Evolutionary conservation across 2,329 filamentous ascomycete species (phyloP).

Genomic region (Chaetothyriales sp.): DNA sequence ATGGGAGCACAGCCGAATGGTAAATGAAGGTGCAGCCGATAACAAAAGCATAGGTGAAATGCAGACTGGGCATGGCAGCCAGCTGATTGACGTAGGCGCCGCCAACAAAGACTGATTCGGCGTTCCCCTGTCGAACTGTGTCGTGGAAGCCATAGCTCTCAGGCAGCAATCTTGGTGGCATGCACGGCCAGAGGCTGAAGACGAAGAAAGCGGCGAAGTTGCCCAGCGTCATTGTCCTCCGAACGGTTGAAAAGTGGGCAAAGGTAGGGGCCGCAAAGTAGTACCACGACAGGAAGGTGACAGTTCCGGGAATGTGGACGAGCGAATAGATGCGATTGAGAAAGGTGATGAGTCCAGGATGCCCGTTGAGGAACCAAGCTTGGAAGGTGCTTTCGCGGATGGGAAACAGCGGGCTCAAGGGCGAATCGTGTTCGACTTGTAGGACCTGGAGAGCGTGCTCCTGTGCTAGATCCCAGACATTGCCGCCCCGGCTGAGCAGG

Average conservation of each 20-base stretch:
- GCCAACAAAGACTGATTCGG: slow-evolving; percentile 39
- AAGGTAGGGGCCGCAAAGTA: slow-evolving; percentile 29
- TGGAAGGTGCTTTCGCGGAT: slow-evolving; percentile 31
- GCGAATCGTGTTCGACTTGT: slow-evolving; percentile 27
- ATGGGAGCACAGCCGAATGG: slow-evolving; percentile 34
- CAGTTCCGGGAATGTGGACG: slow-evolving; percentile 37
- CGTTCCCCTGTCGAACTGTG: slow-evolving; percentile 41
- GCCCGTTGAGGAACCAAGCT: slow-evolving; percentile 29
- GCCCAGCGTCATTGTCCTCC: slow-evolving; percentile 46
- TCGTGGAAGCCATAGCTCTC: slow-evolving; percentile 47
- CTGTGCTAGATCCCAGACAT: slow-evolving; percentile 33
- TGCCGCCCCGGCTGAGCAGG: slow-evolving; percentile 35
- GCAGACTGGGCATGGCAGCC: slow-evolving; percentile 43
- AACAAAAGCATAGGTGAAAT: slow-evolving; percentile 41
- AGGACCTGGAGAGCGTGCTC: slow-evolving; percentile 30
- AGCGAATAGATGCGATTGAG: slow-evolving; percentile 37
- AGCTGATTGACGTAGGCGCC: slow-evolving; percentile 44
- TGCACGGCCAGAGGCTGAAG: slow-evolving; percentile 50
- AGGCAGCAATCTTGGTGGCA: slow-evolving; percentile 47
- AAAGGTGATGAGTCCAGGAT: slow-evolving; percentile 28
- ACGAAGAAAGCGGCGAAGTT: slow-evolving; percentile 46
- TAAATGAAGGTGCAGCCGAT: slow-evolving; percentile 40
- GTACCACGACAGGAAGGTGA: slow-evolving; percentile 31
- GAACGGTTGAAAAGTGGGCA: slow-evolving; percentile 39
- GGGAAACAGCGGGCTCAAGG: slow-evolving; percentile 26